Conservation (phyloP, 2,329 filamentous ascomycete species). For the Aspergillus pseudoglaucus region DNA sequence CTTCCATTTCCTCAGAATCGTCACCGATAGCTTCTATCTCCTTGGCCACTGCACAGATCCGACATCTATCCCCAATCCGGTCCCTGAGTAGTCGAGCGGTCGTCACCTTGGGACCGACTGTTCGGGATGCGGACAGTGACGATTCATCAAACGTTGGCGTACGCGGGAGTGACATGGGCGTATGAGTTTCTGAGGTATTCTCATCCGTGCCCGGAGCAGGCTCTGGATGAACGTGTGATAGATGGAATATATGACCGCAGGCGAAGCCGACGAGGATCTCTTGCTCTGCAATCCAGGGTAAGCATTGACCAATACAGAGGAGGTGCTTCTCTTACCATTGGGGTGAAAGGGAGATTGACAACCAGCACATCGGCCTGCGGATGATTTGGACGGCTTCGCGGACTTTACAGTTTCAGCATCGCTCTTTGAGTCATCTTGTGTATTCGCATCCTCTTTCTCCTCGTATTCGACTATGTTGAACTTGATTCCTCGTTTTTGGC, state of each 20-base stretch:
- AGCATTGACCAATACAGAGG: background rate
- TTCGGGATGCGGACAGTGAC: slow-evolving; percentile 36
- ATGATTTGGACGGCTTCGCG: slow-evolving; percentile 4
- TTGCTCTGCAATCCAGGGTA: slow-evolving; percentile 36
- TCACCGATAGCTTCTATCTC: slow-evolving; percentile 27
- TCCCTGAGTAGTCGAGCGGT: slow-evolving; percentile 73
- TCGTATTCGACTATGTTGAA: slow-evolving; percentile 60
- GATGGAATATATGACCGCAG: slow-evolving; percentile 63
- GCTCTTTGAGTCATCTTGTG: slow-evolving; percentile 4
- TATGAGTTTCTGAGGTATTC: slow-evolving; percentile 14
- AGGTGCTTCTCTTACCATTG: slow-evolving; percentile 26
- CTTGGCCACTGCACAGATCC: slow-evolving; percentile 32
- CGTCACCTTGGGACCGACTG: slow-evolving; percentile 80
- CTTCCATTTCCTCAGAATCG: slow-evolving; percentile 4
- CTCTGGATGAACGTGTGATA: slow-evolving; percentile 51
- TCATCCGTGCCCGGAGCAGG: slow-evolving; percentile 15
- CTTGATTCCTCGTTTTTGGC: slow-evolving; percentile 78
- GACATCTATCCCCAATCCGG: slow-evolving; percentile 48
- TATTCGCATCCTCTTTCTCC: slow-evolving; percentile 3
- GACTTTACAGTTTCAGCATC: slow-evolving; percentile 12
- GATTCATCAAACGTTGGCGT: slow-evolving; percentile 18
- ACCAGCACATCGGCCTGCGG: slow-evolving; percentile 30
- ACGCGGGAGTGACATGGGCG: slow-evolving; percentile 15
- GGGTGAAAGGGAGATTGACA: slow-evolving; percentile 32
- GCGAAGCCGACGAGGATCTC: slow-evolving; percentile 59